Percentiles rank a stretch among this genome's conserved stretches.
phyloP scores from a whole-genome alignment of 805 yeast genomes.

The Metschnikowia lochheadii region DNA sequence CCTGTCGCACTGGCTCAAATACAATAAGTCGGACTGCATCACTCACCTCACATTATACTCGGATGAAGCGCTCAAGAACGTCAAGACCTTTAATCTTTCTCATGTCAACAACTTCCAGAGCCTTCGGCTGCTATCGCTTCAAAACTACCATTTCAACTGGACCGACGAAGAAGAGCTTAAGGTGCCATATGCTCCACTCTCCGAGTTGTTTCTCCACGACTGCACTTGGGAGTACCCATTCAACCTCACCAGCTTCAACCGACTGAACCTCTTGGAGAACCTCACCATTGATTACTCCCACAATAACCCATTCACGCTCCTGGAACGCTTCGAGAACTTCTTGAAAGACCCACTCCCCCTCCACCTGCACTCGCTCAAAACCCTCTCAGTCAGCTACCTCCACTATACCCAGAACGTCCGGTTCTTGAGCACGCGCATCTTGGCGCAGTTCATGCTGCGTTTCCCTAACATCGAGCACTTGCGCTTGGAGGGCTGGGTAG shows the following conservation, averaged over 20 bases:
- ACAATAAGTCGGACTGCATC: slow-evolving; percentile 22
- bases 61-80: slow-evolving; percentile 17
- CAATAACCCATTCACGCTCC: slow-evolving; percentile 31
- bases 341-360: slow-evolving; percentile 19
- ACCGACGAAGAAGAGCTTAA: slow-evolving; percentile 18
- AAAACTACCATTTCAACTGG: slow-evolving; percentile 44
- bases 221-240: slow-evolving; percentile 61
- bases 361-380: slow-evolving; percentile 15
- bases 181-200: slow-evolving; percentile 17
- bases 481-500: slow-evolving; percentile 22
- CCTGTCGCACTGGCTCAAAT: slow-evolving; percentile 42
- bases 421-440: slow-evolving; percentile 12
- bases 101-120: slow-evolving; percentile 38
- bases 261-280: slow-evolving; percentile 18
- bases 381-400: slow-evolving; percentile 14
- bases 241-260: slow-evolving; percentile 35
- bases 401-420: slow-evolving; percentile 11
- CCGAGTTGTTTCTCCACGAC: slow-evolving; percentile 30
- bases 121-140: slow-evolving; percentile 31
- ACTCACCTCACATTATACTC: slow-evolving; percentile 24
- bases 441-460: slow-evolving; percentile 11
- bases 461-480: slow-evolving; percentile 18
- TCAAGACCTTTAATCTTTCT: slow-evolving; percentile 37
- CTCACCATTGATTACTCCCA: slow-evolving; percentile 25
- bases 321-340: slow-evolving; percentile 35